These are phyloP conservation scores for Mucor piriformis DNA, from an alignment of 371 early-diverging fungal species.

Conservation along the genomic window DNA sequence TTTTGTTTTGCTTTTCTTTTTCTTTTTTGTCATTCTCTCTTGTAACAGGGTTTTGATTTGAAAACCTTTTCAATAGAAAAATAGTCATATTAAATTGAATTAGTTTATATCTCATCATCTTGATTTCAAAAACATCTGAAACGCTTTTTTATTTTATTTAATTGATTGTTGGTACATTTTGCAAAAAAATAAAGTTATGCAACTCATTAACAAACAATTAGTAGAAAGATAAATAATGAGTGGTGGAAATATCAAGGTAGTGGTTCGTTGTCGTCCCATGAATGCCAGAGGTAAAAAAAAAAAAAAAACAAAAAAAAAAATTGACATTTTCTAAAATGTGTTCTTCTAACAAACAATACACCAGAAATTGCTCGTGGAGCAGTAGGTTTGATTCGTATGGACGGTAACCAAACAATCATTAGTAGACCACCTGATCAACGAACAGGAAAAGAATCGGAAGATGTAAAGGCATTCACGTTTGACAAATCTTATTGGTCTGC, in stretches of 20 bases:
- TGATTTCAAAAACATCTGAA: not conserved
- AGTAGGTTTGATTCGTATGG: slow-evolving; percentile 67
- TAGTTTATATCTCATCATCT: not conserved
- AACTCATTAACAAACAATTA: not conserved
- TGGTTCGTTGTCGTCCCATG: slow-evolving; percentile 80
- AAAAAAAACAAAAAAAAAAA: too few species aligned
- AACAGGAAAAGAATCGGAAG: slow-evolving; percentile 46
- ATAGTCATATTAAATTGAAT: not conserved
- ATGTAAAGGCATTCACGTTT: slow-evolving; percentile 75
- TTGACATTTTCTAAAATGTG: not conserved
- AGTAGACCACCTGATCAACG: slow-evolving; percentile 52
- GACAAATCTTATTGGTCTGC: slow-evolving; percentile 88
- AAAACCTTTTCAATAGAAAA: not conserved
- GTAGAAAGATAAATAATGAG: slow-evolving; percentile 3
- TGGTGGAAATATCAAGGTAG: slow-evolving; percentile 71
- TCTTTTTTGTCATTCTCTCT: not conserved
- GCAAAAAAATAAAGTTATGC: not conserved
- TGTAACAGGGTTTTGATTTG: not conserved
- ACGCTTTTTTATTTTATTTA: not conserved
- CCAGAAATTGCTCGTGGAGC: slow-evolving; percentile 68
- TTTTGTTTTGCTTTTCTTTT: not conserved
- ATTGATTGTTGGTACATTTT: not conserved
- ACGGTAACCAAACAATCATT: slow-evolving; percentile 72
- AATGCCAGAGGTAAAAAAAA: slow-evolving; percentile 68
- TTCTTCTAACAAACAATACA: not conserved